Base-by-base conservation (phyloP, 2,329 filamentous ascomycete genomes). In the Acephala macrosclerotiorum region DNA sequence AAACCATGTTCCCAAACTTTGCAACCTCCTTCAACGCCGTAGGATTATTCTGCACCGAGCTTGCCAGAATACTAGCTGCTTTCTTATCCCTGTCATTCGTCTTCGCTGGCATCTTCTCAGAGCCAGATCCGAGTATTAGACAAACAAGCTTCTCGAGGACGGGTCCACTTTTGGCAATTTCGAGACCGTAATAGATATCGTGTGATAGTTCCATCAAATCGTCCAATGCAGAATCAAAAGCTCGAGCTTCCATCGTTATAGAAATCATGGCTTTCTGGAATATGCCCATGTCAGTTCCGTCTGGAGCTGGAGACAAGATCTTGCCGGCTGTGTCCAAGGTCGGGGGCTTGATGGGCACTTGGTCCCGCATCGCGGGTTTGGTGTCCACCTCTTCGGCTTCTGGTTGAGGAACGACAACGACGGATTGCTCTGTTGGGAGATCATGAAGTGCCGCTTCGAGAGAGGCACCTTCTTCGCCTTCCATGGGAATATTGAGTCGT, bases 121-220 rank as follows among this genome's bases (percentile, higher is more conserved):
- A 68, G 29, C 69, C 71, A 8, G 66, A 68, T 29, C 70, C 70
- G 16, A 74, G 61, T 22, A 88, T 83, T 42, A 89, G 78, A 73
- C 87, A 89, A 66, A 90, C 78, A 1, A 91, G 81, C n/a, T 82
- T 77, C 68, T 81, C 82, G 60, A 89, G 70, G 1, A 84, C 83
- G 1, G 83, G 81, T 2, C 79, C 73, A 69, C 89, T 84, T 74
- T 87, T 84, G 25, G 84, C 81, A 65, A 91, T 83, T 75, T 89
- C 86, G 20, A 88, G 79, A 11, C 89, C 89, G 75, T 90, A 91
- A 79, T 90, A 91, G 68, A 91, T 87, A 76, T 91, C 89, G 75
- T 91, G 88, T 0, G 88, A 85, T 33, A 90, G 78, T 7, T 91
- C 88, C 67, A 85, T 81, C n/a, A 91, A 82, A 38, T 81, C 81